These are phyloP conservation scores for Asterella californica DNA, from an alignment of 225 moss, liverwort and hornwort genomes.

Conservation along the genomic window DNA sequence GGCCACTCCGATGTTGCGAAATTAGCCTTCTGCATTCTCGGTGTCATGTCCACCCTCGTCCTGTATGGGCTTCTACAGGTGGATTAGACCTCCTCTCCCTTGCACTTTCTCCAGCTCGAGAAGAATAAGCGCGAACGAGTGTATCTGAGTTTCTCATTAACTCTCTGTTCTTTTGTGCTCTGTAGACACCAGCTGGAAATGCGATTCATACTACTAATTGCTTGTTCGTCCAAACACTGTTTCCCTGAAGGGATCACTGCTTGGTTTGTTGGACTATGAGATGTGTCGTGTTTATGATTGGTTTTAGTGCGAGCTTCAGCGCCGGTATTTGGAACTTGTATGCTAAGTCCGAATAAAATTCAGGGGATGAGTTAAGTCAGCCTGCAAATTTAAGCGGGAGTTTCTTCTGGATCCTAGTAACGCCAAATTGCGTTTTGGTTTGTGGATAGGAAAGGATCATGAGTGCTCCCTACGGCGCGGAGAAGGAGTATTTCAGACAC, in stretches of 20 bases:
- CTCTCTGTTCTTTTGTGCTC: not conserved
- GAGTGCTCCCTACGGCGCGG: constrained; percentile 66
- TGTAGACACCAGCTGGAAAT: not conserved
- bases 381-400: not conserved
- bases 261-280: not conserved
- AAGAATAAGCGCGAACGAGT: too few species aligned
- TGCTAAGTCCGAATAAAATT: not conserved
- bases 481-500: constrained; percentile 62
- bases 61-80: constrained; percentile 83
- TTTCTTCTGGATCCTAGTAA: not conserved
- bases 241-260: not conserved
- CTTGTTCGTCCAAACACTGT: not conserved
- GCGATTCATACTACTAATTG: not conserved
- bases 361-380: not conserved
- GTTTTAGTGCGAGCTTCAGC: not conserved
- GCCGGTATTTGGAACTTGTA: not conserved
- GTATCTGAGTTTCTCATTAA: not conserved
- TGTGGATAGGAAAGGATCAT: constrained; percentile 63
- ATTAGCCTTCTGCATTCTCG: constrained; percentile 61
- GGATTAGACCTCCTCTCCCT: not conserved
- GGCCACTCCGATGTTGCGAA: constrained; percentile 41
- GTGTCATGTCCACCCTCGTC: constrained; percentile 82
- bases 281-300: not conserved
- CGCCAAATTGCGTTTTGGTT: not conserved
- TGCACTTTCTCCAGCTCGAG: not conserved